These are phyloP conservation scores for Zarea fungicola DNA, from an alignment of 2,329 filamentous ascomycete species.

Conservation along the genomic window DNA sequence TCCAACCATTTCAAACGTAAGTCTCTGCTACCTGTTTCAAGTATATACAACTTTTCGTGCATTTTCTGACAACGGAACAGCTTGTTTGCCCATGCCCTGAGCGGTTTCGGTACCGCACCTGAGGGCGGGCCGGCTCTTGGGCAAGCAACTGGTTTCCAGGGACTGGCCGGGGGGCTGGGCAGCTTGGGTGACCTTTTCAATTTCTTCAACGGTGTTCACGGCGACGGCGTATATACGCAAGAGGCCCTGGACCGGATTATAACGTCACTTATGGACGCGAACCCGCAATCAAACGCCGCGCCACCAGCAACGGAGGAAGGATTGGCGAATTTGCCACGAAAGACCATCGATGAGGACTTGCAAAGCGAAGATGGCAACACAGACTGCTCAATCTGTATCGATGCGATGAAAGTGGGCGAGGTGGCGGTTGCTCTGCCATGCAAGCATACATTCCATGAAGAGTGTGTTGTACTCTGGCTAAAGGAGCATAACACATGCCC, in stretches of 20 bases:
- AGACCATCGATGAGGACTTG: constrained; percentile 64
- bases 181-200: constrained; percentile 46
- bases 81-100: neutral
- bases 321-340: constrained; percentile 68
- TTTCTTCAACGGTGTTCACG: constrained; percentile 49
- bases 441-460: constrained; percentile 87
- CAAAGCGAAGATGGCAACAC: constrained; percentile 60
- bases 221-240: constrained; percentile 85
- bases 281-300: constrained; percentile 69
- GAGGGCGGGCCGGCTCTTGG: neutral
- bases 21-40: constrained; percentile 14
- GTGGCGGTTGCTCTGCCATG: constrained; percentile 78
- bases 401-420: constrained; percentile 67
- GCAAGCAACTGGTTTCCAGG: constrained; percentile 17
- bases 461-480: constrained; percentile 79
- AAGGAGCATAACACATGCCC: constrained; percentile 91
- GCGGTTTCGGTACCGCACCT: constrained; percentile 17
- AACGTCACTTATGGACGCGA: constrained; percentile 80
- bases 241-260: constrained; percentile 88
- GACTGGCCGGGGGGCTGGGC: constrained; percentile 42
- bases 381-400: constrained; percentile 95
- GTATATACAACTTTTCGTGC: neutral
- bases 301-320: constrained; percentile 73
- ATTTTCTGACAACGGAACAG: neutral
- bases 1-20: constrained; percentile 47